phyloP scores from a whole-genome alignment of 768 basidiomycete species.

The Galerina sulciceps region DNA sequence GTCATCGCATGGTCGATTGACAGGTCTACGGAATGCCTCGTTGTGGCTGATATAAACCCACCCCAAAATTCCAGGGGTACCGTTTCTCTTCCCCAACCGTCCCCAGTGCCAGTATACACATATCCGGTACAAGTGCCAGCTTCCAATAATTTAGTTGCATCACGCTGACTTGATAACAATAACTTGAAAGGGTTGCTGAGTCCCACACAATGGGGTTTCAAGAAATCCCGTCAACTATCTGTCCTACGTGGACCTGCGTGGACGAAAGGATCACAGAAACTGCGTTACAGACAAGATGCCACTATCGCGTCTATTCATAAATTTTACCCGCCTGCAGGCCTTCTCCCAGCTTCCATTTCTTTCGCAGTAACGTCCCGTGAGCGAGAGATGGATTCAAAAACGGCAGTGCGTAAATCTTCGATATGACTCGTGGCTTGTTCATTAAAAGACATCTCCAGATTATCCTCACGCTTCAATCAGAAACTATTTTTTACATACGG shows the following conservation, averaged over 20 bases:
- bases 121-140: background rate
- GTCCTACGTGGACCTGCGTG: background rate
- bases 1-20: background rate
- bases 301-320: background rate
- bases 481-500: no score
- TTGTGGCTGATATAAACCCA: background rate
- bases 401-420: no score
- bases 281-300: background rate
- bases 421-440: background rate
- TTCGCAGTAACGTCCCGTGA: slow-evolving; percentile 5
- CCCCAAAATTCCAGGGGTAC: slow-evolving; percentile 7
- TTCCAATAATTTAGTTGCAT: no score
- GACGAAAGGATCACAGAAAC: background rate
- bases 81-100: background rate
- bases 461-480: no score
- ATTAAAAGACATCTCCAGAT: background rate
- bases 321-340: background rate
- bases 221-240: background rate
- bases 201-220: background rate
- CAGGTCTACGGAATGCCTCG: background rate
- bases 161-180: background rate
- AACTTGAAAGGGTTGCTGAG: background rate
- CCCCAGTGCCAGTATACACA: background rate
- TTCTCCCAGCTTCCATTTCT: background rate
- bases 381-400: background rate